Evolutionary conservation across 1,284 basidiomycete genomes (phyloP).

Genomic region (Moesziomyces parantarcticus): DNA sequence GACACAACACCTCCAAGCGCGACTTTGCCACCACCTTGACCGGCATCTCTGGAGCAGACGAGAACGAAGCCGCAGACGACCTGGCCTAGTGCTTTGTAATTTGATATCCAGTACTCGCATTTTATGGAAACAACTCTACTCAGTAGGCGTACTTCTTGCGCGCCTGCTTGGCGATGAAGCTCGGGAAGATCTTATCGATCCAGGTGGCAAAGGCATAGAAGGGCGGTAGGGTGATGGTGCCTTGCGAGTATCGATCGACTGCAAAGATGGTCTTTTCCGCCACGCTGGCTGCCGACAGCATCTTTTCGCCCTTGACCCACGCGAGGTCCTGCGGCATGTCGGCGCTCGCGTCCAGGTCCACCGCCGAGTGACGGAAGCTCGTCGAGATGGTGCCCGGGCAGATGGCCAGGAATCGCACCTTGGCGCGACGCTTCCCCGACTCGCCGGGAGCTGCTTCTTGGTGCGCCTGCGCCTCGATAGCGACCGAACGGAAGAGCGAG

Average conservation of each 20-base stretch:
- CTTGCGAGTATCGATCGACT: slow-evolving; percentile 46
- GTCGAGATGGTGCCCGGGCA: slow-evolving; percentile 63
- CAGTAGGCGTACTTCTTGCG: slow-evolving; percentile 48
- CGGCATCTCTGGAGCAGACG: slow-evolving; percentile 32
- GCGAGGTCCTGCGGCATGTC: slow-evolving; percentile 41
- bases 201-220: slow-evolving; percentile 49
- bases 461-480: slow-evolving; percentile 75
- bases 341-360: slow-evolving; percentile 38
- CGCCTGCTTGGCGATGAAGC: slow-evolving; percentile 28
- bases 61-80: slow-evolving; percentile 20
- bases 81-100: not conserved
- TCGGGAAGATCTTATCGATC: slow-evolving; percentile 35
- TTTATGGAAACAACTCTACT: not conserved
- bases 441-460: slow-evolving; percentile 16
- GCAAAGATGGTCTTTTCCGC: slow-evolving; percentile 49
- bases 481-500: slow-evolving; percentile 79
- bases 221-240: slow-evolving; percentile 38
- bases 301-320: slow-evolving; percentile 49
- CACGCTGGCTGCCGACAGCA: slow-evolving; percentile 43
- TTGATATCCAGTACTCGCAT: too few relatives aligned
- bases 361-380: slow-evolving; percentile 58
- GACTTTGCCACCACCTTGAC: slow-evolving; percentile 19
- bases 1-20: slow-evolving; percentile 4
- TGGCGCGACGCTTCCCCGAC: slow-evolving; percentile 20
- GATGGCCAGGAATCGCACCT: slow-evolving; percentile 58